These are phyloP conservation scores for Dendrostoma leiphaemia DNA, from an alignment of 2,329 filamentous ascomycete genomes.

Conservation along the genomic window DNA sequence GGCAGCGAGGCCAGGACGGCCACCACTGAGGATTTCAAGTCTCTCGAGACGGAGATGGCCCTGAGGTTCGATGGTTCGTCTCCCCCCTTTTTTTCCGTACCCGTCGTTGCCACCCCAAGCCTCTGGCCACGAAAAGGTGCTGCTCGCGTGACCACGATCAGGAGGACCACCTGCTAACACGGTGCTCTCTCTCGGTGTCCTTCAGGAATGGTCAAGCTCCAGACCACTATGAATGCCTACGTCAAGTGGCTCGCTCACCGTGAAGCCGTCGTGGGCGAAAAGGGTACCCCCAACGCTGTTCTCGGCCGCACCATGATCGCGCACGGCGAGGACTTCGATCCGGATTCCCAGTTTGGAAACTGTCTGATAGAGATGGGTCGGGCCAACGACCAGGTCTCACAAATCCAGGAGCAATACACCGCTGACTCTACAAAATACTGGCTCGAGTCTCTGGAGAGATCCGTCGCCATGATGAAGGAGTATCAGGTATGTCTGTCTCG, in stretches of 20 bases:
- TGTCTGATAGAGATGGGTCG: conserved; percentile 80
- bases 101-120: not conserved
- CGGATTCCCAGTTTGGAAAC: conserved; percentile 86
- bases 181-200: conserved; percentile 5
- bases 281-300: conserved; percentile 74
- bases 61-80: conserved; percentile 79
- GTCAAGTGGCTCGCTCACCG: conserved; percentile 85
- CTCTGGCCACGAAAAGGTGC: not conserved
- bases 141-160: conserved; percentile 7
- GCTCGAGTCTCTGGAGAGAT: conserved; percentile 89
- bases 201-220: conserved; percentile 84
- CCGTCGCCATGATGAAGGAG: conserved; percentile 92
- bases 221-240: conserved; percentile 81
- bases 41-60: conserved; percentile 85
- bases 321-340: conserved; percentile 91
- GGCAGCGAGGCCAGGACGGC: conserved; percentile 84
- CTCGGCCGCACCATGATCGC: conserved; percentile 81
- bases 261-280: conserved; percentile 78
- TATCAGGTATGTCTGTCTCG: conserved; percentile 68
- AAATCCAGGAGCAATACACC: conserved; percentile 81
- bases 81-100: not conserved
- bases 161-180: conserved; percentile 4
- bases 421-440: conserved; percentile 76
- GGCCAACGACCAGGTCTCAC: conserved; percentile 83
- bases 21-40: conserved; percentile 87